Evolutionary conservation across 208 protist genomes (phyloP).

Genomic region (Wallacemonas sp.): DNA sequence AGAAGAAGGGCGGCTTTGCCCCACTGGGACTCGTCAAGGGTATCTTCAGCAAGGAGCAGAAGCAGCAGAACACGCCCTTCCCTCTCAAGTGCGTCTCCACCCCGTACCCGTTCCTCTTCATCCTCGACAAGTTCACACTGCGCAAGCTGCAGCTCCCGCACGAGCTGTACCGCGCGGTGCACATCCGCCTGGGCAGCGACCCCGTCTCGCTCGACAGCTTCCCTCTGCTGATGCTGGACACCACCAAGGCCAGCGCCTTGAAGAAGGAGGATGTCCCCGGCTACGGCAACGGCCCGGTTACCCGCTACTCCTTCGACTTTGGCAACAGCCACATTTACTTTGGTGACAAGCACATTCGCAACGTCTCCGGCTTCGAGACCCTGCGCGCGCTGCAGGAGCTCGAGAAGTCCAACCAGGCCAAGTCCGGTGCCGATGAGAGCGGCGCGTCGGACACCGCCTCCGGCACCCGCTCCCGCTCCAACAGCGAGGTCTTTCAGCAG

Average conservation of each 20-base stretch:
- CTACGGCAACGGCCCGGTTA: constrained; percentile 29
- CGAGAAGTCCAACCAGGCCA: constrained; percentile 34
- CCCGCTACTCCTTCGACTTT: constrained; percentile 35
- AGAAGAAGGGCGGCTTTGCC: constrained; percentile 32
- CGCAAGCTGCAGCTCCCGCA: constrained; percentile 38
- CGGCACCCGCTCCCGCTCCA: constrained; percentile 1
- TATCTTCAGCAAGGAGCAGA: constrained; percentile 41
- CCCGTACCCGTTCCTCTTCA: constrained; percentile 41
- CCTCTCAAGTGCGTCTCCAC: constrained; percentile 35
- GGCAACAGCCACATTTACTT: constrained; percentile 35
- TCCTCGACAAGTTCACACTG: constrained; percentile 44
- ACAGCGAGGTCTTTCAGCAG: constrained; percentile 29
- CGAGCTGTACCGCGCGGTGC: constrained; percentile 45
- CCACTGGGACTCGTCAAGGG: constrained; percentile 23
- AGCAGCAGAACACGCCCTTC: constrained; percentile 40
- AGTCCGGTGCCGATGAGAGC: constrained; percentile 13
- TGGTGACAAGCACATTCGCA: constrained; percentile 44
- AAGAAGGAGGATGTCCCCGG: constrained; percentile 23
- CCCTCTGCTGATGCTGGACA: constrained; percentile 41
- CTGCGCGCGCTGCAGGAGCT: constrained; percentile 36
- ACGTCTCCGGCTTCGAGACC: constrained; percentile 51
- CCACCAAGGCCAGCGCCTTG: constrained; percentile 25
- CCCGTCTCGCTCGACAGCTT: constrained; percentile 26
- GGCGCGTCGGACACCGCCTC: constrained; percentile 7
- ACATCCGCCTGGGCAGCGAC: constrained; percentile 48